Evolutionary conservation across 495 filamentous ascomycete genomes (phyloP).

Genomic region (Pseudoneurospora amorphoporcata): DNA sequence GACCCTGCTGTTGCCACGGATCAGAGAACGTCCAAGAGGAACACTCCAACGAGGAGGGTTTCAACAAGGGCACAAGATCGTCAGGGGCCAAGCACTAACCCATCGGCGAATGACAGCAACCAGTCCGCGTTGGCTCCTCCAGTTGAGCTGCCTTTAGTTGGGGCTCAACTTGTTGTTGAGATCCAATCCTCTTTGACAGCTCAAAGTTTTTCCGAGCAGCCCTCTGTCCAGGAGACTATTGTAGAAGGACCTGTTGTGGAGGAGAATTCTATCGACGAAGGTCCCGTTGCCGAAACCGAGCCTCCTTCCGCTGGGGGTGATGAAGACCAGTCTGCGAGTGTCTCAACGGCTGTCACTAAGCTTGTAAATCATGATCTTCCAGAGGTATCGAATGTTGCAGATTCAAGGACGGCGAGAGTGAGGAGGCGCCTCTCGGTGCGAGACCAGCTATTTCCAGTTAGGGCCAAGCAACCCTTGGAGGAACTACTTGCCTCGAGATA

Average conservation of each 20-base stretch:
- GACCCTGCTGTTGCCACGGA: neutral
- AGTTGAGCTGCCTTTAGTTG: neutral
- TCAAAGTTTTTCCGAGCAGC: neutral
- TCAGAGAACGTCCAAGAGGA: neutral
- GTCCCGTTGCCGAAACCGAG: neutral
- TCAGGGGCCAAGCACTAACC: neutral
- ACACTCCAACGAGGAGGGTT: neutral
- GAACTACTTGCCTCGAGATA: neutral
- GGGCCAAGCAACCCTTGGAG: neutral
- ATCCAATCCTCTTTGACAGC: neutral
- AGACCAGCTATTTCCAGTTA: neutral
- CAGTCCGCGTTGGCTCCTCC: neutral
- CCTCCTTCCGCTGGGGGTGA: neutral
- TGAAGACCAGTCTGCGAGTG: neutral
- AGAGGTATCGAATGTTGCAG: neutral
- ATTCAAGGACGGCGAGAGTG: neutral
- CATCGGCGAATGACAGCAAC: neutral
- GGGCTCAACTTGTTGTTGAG: neutral
- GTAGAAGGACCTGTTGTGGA: neutral
- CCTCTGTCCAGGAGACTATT: neutral
- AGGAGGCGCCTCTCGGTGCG: neutral
- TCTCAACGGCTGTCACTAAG: neutral
- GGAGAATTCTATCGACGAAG: neutral
- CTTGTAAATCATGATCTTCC: neutral
- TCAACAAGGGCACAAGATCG: neutral